These are phyloP conservation scores for Penicillium silybi DNA, from an alignment of 495 filamentous ascomycete species.

Conservation along the genomic window DNA sequence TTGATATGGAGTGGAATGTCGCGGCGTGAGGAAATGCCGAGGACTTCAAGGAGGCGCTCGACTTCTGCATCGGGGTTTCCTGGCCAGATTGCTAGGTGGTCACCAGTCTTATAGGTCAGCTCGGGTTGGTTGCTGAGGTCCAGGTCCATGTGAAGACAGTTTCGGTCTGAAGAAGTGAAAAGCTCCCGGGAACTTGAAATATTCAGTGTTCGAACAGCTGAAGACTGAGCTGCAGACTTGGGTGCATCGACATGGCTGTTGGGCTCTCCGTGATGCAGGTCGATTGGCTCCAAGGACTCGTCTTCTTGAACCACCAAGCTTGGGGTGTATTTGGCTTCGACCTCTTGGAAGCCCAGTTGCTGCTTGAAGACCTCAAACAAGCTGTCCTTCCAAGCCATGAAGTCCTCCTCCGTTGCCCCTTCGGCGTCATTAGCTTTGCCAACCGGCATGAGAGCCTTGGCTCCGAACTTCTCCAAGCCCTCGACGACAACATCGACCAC, in stretches of 20 bases:
- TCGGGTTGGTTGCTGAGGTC: conserved; percentile 42
- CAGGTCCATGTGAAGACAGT: conserved; percentile 50
- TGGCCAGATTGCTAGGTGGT: conserved; percentile 72
- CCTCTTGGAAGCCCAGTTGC: conserved; percentile 35
- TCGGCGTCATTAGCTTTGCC: conserved; percentile 45
- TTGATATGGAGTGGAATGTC: conserved; percentile 30
- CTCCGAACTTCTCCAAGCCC: conserved; percentile 34
- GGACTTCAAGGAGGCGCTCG: conserved; percentile 29
- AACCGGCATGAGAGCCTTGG: conserved; percentile 33
- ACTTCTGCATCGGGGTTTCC: conserved; percentile 58
- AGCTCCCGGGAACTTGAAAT: conserved; percentile 37
- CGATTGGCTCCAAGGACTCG: conserved; percentile 31
- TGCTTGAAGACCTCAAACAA: conserved; percentile 36
- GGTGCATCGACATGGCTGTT: conserved; percentile 14
- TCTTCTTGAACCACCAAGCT: conserved; percentile 38
- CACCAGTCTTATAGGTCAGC: conserved; percentile 64
- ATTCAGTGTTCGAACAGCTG: conserved; percentile 28
- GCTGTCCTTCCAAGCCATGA: conserved; percentile 46
- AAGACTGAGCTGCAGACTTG: conserved; percentile 27
- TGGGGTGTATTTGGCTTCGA: conserved; percentile 37
- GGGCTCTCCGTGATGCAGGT: conserved; percentile 41
- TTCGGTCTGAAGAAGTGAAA: conserved; percentile 30
- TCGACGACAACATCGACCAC: conserved; percentile 41
- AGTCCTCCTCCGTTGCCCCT: conserved; percentile 49
- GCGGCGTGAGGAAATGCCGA: conserved; percentile 28